Conservation (phyloP, 352 stramenopile genomes). For the Globisporangium nunn region DNA sequence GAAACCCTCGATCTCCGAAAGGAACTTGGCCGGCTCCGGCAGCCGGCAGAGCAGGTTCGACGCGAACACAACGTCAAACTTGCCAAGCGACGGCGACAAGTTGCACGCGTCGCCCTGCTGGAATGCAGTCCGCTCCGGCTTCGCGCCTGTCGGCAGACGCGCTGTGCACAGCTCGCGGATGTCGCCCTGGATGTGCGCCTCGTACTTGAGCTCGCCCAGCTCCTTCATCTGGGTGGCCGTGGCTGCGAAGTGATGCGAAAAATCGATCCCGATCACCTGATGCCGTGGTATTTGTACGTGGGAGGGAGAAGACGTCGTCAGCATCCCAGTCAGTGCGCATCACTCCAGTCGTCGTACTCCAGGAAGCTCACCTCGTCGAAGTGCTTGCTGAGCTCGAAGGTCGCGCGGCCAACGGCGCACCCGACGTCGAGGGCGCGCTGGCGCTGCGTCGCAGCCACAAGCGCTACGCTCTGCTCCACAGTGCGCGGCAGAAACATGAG, state of each 20-base stretch:
- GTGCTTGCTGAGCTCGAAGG: conserved; percentile 90
- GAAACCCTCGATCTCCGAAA: conserved; percentile 80
- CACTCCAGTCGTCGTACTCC: too few species aligned
- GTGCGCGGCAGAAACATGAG: conserved; percentile 84
- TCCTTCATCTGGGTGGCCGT: conserved; percentile 85
- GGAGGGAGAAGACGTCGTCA: not conserved
- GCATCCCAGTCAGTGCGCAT: not conserved
- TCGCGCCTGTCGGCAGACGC: conserved; percentile 52
- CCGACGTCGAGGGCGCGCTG: conserved; percentile 91
- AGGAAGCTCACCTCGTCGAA: conserved; percentile 77
- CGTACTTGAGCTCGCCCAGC: conserved; percentile 72
- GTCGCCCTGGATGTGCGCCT: conserved; percentile 87
- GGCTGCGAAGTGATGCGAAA: conserved; percentile 87
- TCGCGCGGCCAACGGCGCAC: conserved; percentile 90
- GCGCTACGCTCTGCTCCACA: conserved; percentile 55
- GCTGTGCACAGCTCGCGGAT: conserved; percentile 52
- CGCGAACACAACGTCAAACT: conserved; percentile 93
- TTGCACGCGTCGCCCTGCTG: conserved; percentile 92
- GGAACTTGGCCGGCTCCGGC: conserved; percentile 87
- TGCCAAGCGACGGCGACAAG: conserved; percentile 62
- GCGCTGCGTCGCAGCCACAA: conserved; percentile 43
- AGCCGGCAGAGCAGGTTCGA: conserved; percentile 95
- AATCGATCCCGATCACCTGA: conserved; percentile 91
- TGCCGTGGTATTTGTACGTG: too few species aligned
- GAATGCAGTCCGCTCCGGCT: conserved; percentile 80